These are phyloP conservation scores for Aureobasidium sp. DNA, from an alignment of 2,329 filamentous ascomycete species.

Conservation along the genomic window DNA sequence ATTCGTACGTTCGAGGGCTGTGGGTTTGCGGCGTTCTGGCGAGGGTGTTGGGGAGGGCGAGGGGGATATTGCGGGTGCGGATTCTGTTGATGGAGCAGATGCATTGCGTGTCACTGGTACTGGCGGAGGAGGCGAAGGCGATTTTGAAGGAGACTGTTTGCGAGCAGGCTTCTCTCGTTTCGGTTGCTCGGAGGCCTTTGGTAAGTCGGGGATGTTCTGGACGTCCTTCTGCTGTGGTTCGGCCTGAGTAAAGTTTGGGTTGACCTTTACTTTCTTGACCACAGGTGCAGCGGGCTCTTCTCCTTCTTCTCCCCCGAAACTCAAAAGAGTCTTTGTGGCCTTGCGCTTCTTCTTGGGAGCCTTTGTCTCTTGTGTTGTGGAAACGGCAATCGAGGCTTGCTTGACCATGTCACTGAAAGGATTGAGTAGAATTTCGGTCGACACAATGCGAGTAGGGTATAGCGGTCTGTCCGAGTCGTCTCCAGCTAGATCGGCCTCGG, in stretches of 20 bases:
- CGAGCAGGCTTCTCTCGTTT: background rate
- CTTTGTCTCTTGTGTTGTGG: constrained; percentile 41
- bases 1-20: constrained; percentile 59
- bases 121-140: constrained; percentile 5
- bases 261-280: constrained; percentile 71
- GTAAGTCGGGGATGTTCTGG: background rate
- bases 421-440: constrained; percentile 70
- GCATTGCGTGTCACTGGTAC: background rate
- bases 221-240: constrained; percentile 24
- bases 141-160: background rate
- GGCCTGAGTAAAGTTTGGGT: constrained; percentile 61
- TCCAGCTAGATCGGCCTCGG: constrained; percentile 71
- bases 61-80: constrained; percentile 16
- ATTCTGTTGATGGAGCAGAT: background rate
- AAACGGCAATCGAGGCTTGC: constrained; percentile 51
- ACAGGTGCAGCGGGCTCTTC: constrained; percentile 51
- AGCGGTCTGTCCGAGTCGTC: constrained; percentile 74
- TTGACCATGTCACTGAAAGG: constrained; percentile 77
- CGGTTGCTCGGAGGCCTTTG: constrained; percentile 16
- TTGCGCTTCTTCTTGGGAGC: constrained; percentile 51
- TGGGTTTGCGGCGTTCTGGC: constrained; percentile 17
- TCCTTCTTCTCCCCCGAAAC: constrained; percentile 63
- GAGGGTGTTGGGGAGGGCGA: constrained; percentile 30
- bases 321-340: constrained; percentile 67
- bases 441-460: constrained; percentile 74